Evolutionary conservation across 2,329 filamentous ascomycete species (phyloP), one percentile per base, ranked within the genome.

Genomic region (Colletotrichum lentis): DNA sequence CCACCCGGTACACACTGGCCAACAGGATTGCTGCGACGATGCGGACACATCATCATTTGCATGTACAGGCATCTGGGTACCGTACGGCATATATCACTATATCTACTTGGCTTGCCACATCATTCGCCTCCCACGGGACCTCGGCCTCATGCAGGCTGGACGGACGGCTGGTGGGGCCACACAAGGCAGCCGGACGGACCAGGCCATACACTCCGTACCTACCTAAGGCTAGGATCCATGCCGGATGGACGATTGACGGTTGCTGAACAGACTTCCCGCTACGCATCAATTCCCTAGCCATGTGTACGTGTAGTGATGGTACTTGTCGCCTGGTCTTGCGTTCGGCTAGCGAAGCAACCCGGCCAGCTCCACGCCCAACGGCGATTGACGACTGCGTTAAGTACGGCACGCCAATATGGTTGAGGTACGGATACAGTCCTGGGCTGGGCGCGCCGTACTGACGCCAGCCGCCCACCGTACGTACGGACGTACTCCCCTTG

Each of bases 181-280:
- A n/a, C n/a, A n/a, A n/a, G n/a, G n/a, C n/a, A n/a, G n/a, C n/a
- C n/a, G n/a, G n/a, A n/a, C n/a, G n/a, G n/a, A n/a, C n/a, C n/a
- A n/a, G n/a, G n/a, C n/a, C n/a, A n/a, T n/a, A n/a, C n/a, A n/a
- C n/a, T n/a, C n/a, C n/a, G n/a, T n/a, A n/a, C n/a, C n/a, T n/a
- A n/a, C n/a, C n/a, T n/a, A n/a, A n/a, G n/a, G n/a, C n/a, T n/a
- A n/a, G n/a, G n/a, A 47, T 49, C 61, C 65, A 65, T 54, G 55
- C 65, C 65, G 64, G 64, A 64, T 68, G 65, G 61, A 65, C 61
- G 43, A 64, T 50, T 68, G 61, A 60, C 54, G 65, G 61, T 60
- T 65, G 55, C 65, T 41, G 61, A 37, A 65, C 65, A 68, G 64
- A 64, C 64, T 67, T 67, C 64, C 64, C 64, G 64, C 54, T 44